Conservation (phyloP, 2,329 filamentous ascomycete species). For the Phaeophleospora eucalypticola region DNA sequence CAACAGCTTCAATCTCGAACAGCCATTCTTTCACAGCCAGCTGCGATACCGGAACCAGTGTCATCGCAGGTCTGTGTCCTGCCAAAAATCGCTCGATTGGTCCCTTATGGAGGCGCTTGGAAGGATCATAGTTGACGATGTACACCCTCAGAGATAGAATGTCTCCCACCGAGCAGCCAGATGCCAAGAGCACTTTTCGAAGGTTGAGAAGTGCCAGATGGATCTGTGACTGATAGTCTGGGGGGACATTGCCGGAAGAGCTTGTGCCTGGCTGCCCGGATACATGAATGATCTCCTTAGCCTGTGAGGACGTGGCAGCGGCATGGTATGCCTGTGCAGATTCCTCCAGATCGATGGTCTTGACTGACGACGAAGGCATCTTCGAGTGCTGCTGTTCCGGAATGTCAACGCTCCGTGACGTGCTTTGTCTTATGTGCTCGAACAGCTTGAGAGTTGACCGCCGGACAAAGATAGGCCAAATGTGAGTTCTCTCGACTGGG, state of each 20-base stretch:
- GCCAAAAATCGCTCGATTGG: constrained; percentile 38
- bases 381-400: no score
- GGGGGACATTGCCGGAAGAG: neutral
- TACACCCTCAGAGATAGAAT: constrained; percentile 43
- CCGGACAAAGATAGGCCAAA: no score
- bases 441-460: no score
- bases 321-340: constrained; percentile 1
- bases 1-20: constrained; percentile 45
- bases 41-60: constrained; percentile 40
- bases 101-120: constrained; percentile 35
- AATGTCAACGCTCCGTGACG: no score
- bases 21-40: constrained; percentile 39
- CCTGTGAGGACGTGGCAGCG: neutral
- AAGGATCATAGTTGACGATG: constrained; percentile 44
- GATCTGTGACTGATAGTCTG: constrained; percentile 7
- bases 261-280: constrained; percentile 4
- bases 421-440: no score
- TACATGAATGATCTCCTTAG: constrained; percentile 3
- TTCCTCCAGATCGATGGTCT: neutral
- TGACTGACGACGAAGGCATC: no score
- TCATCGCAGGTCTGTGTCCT: constrained; percentile 41
- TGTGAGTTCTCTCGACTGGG: no score
- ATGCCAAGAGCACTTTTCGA: constrained; percentile 20
- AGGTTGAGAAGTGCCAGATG: constrained; percentile 3
- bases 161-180: constrained; percentile 36